Percentiles rank a stretch among this genome's conserved stretches.
Evolutionary conservation across 75 land plant species (phyloP).

Genomic region (Azolla pinnata): DNA sequence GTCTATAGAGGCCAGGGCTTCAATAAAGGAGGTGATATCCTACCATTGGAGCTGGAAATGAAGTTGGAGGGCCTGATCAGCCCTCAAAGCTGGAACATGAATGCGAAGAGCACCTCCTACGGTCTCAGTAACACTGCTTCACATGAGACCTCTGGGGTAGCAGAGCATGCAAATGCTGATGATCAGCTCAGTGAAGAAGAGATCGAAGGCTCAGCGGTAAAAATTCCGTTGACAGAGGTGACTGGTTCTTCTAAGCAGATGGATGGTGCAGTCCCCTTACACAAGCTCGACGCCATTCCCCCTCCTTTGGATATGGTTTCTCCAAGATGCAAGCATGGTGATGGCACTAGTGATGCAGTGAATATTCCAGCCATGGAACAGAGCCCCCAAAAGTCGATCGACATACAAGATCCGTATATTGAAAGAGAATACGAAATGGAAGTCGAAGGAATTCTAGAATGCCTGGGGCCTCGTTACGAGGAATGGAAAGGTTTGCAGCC

Average conservation of each 20-base stretch:
- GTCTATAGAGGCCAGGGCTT: conserved; percentile 74
- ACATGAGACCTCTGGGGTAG: no score
- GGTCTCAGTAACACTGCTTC: neutral
- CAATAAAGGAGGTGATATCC: conserved; percentile 13
- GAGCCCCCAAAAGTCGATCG: no score
- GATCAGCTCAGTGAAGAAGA: no score
- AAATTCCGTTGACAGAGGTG: no score
- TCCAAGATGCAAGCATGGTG: conserved; percentile 1
- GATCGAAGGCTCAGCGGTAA: no score
- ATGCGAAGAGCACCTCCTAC: conserved; percentile 2
- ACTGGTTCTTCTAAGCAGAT: no score
- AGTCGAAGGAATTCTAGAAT: conserved; percentile 50
- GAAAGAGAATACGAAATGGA: conserved; percentile 39
- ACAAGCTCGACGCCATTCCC: no score
- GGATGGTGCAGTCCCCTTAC: no score
- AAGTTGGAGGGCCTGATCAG: conserved; percentile 42
- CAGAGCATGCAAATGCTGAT: no score
- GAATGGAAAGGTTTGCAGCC: conserved; percentile 87
- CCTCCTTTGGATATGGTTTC: no score
- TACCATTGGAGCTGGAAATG: conserved; percentile 14
- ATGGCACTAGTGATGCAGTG: conserved; percentile 3
- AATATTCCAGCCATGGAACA: neutral
- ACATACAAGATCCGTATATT: neutral
- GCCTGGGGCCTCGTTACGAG: conserved; percentile 81
- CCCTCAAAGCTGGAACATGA: conserved; percentile 1